Evolutionary conservation across 2,329 filamentous ascomycete species (phyloP), one percentile per base, ranked within the genome.

Genomic region (Huntiella bhutanensis): DNA sequence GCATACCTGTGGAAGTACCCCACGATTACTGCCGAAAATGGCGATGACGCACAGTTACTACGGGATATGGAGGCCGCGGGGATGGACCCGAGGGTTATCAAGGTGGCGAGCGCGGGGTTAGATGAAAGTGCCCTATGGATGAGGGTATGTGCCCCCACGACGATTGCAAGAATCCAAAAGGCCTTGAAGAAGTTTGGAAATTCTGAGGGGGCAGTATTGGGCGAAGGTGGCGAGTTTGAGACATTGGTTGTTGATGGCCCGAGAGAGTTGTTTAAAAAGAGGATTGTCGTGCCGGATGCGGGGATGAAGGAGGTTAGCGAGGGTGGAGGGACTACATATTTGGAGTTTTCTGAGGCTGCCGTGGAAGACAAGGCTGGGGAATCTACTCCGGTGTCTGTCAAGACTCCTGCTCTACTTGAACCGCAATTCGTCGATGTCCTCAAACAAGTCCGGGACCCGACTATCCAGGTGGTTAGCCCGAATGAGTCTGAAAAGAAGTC

Each of bases 191-290:
- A 75, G 51, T 93, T 92, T 62, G 80, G 81, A 39, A 65, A 64
- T 55, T 35, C 32, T 10, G 65, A 72, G 50, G 85, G 82, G 0
- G 81, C 82, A 6, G 75, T 87, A 7, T 63, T 96, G 13, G 91
- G 91, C 1, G 91, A 96, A 59, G 91, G 91, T 4, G 91, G 91
- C 3, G 91, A 96, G 65, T 96, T 92, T 60, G 91, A 96, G 69
- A 96, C 86, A 28, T 65, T 96, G 45, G 85, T 91, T 39, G 57
- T 96, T 33, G 76, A 86, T 60, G 91, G 88, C 8, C 88, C 88
- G 6, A 55, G 57, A 1, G 64, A 65, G 43, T 59, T 95, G 50
- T 95, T 91, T 70, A 80, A 73, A 62, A 72, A 69, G 52, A 72
- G 68, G 44, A 80, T 96, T 51, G 64, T 67, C 37, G 65, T 95